Evolutionary conservation across 2,329 filamentous ascomycete species (phyloP), one percentile per base, ranked within the genome.

Genomic region (Neofusicoccum sp.): DNA sequence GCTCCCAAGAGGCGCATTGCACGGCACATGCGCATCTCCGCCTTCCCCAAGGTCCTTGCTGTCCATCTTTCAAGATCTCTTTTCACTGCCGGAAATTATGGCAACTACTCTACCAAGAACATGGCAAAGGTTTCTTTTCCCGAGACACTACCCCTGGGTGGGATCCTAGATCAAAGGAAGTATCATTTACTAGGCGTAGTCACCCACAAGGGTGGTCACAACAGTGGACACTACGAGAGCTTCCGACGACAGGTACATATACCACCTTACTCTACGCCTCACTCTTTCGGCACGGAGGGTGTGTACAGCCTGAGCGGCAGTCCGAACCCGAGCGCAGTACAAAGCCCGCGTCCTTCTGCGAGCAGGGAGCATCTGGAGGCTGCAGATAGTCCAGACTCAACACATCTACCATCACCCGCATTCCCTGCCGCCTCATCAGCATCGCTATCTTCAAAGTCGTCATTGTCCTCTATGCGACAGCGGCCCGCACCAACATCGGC

Each of bases 181-280:
- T 99, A 97, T 77, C 92, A 89, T 70, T 82, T 99, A 4, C 84
- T 96, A 0, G 92, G 90, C 11, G 86, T 96, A 39, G 92, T 99
- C 39, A 96, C 92, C 28, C 95, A 99, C 74, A 96, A 96, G 71
- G 95, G 95, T 41, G 96, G 91, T 66, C 95, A 99, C 74, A 89
- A 97, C 72, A 97, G 93, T 70, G 95, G 95, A 0, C 95, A 99
- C 74, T 99, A 99, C 78, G 95, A 99, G 76, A 94, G 93, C 0
- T 98, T 98, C 76, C 86, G 95, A 37, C 86, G 95, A 41, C 95
- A 98, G 76, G 89, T 91, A 64, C 79, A 92, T 7, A 87, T 89
- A 56, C 80, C 89, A 3, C 93, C 93, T 0, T 98, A 88, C 73
- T 90, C 92, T 1, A 97, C 94, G 6, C 87, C 90, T 0, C 89